Base-by-base conservation (phyloP, 306 rosid genomes). In the Begonia loranthoides region DNA sequence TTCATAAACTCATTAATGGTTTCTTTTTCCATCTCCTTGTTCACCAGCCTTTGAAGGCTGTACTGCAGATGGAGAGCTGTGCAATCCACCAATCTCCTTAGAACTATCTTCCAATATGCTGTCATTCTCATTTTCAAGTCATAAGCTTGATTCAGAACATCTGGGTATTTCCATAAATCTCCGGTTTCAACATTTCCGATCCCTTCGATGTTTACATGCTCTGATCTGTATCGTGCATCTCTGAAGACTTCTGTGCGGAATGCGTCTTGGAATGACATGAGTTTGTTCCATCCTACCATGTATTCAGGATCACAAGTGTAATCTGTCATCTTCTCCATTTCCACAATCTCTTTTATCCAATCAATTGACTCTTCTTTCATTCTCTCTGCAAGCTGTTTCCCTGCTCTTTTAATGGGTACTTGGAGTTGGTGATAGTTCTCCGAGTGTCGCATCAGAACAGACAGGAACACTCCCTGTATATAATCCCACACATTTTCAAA, bases 81-180 rank as follows among this genome's bases (percentile, higher is more conserved):
- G 51, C 65, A 50, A 24, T 60, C 65, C 10, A 60, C 65, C 65
- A 51, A 50, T 60, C 65, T 60, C 28, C 57, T 60, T 50, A 60
- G 41, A 1, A 50, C 57, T 19, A 60, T 60, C 57, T 60, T 60
- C 65, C 65, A 60, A 19, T 60, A 60, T 1, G 65, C 65, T 0
- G 47, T 41, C 57, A 60, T 60, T 47, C 65, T 60, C 65, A 60
- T 60, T 36, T 60, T 60, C 57, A 60, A 40, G 38, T 60, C 65
- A 10, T 50, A 60, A 5, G 65, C 65, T 53, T 60, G 57, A 14
- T 41, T 40, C 52, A 60, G 33, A 60, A 14, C 41, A 41, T 60
- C 65, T 22, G 57, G 51, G 34, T 60, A 34, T 53, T 60, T 6
- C 65, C 65, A 22, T 14, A 60, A 49, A 10, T 50, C 24, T 13